Conservation (phyloP, 1,284 basidiomycete species). For the Laetiporus sulphureus region DNA sequence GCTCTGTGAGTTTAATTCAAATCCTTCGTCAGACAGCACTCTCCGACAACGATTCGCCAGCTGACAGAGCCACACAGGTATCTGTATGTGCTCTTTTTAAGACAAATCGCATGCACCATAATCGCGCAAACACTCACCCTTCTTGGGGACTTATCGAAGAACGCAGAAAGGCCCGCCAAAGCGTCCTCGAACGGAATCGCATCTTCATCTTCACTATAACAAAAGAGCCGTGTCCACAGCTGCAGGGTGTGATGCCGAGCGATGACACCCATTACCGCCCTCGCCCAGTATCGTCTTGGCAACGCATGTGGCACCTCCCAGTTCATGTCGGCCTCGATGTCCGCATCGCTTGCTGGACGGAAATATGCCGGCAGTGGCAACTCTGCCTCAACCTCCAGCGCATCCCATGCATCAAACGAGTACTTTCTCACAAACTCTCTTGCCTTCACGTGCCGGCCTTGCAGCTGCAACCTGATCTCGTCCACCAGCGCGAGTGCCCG, state of each 20-base stretch:
- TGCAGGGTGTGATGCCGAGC: constrained; percentile 36
- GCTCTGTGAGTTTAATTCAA: constrained; percentile 10
- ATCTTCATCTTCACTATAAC: constrained; percentile 8
- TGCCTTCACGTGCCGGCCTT: constrained; percentile 31
- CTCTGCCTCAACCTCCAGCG: constrained; percentile 32
- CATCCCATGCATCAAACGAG: constrained; percentile 50
- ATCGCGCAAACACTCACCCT: constrained; percentile 37
- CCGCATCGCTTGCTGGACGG: constrained; percentile 9
- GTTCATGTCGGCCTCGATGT: constrained; percentile 10
- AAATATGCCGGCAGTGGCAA: constrained; percentile 30
- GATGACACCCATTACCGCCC: constrained; percentile 36
- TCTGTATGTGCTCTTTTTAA: constrained; percentile 21
- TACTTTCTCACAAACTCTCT: constrained; percentile 26
- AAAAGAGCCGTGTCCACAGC: constrained; percentile 32
- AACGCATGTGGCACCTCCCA: constrained; percentile 29
- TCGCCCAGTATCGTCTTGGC: constrained; percentile 51
- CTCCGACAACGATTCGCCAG: constrained; percentile 36
- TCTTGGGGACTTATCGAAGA: constrained; percentile 40
- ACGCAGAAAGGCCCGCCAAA: constrained; percentile 46
- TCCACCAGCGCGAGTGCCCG: constrained; percentile 35
- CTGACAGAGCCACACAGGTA: constrained; percentile 31
- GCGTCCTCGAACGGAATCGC: constrained; percentile 38
- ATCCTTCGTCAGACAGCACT: constrained; percentile 5
- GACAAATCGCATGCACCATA: too few relatives aligned
- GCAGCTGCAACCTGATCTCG: constrained; percentile 28